Evolutionary conservation across 176 grass and related monocot species (phyloP).

Genomic region (Carex pumila): DNA sequence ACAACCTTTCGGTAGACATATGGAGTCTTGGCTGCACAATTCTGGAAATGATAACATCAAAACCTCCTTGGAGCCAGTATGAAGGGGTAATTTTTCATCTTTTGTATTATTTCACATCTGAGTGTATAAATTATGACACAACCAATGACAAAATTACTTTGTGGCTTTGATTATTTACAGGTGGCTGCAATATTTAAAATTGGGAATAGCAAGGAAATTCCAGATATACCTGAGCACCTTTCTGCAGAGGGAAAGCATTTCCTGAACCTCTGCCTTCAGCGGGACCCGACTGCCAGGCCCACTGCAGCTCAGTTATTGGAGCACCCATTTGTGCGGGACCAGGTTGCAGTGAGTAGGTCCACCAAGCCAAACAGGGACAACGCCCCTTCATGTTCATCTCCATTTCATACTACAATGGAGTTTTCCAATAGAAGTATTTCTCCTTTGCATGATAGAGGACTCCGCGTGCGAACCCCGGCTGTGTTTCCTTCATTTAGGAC

Average conservation of each 20-base stretch:
- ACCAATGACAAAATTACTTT: neutral
- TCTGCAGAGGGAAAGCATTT: constrained; percentile 72
- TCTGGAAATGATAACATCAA: constrained; percentile 93
- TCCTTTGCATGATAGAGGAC: constrained; percentile 53
- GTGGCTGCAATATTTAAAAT: constrained; percentile 99
- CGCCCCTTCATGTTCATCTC: constrained; percentile 1
- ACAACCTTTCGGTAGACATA: constrained; percentile 96
- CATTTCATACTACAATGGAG: constrained; percentile 26
- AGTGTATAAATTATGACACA: constrained; percentile 15
- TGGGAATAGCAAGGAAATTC: constrained; percentile 96
- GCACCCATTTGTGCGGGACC: constrained; percentile 80
- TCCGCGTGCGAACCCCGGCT: constrained; percentile 23
- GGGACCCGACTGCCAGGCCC: constrained; percentile 78
- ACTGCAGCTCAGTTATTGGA: constrained; percentile 73
- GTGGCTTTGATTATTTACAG: constrained; percentile 29
- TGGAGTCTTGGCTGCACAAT: constrained; percentile 99
- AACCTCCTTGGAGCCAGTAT: constrained; percentile 89
- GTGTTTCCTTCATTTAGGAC: constrained; percentile 34
- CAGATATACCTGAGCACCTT: constrained; percentile 78
- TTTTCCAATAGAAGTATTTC: constrained; percentile 64
- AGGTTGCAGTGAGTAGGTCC: constrained; percentile 20
- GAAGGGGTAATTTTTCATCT: constrained; percentile 67
- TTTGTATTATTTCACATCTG: neutral
- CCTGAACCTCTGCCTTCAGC: constrained; percentile 77
- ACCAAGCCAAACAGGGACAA: constrained; percentile 35